phyloP scores from a whole-genome alignment of 495 filamentous ascomycete species.

The Podospora appendiculata region DNA sequence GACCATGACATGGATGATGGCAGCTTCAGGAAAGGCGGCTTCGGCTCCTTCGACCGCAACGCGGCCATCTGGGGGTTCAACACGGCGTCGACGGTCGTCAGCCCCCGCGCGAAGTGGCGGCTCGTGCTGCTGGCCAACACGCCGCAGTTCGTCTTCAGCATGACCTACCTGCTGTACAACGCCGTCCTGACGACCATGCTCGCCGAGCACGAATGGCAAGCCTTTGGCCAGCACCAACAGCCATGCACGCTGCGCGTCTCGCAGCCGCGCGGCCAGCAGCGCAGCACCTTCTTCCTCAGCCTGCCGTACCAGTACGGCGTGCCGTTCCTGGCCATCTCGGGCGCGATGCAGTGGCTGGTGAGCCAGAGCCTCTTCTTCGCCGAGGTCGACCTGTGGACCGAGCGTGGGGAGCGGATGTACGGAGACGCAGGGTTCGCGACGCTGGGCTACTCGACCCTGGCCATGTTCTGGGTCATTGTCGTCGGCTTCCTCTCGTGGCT shows the following conservation, averaged over 20 bases:
- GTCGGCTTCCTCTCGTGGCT: background rate
- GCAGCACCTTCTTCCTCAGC: constrained; percentile 37
- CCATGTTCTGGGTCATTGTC: background rate
- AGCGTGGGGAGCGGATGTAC: background rate
- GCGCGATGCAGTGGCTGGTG: constrained; percentile 31
- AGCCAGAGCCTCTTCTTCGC: constrained; percentile 32
- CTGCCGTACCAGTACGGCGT: constrained; percentile 37
- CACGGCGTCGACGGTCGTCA: too few species aligned
- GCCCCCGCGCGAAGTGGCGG: too few species aligned
- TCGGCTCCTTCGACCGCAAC: too few species aligned
- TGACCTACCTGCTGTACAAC: constrained; percentile 34
- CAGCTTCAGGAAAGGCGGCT: too few species aligned
- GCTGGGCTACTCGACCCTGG: background rate
- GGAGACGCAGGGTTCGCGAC: background rate
- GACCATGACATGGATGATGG: too few species aligned
- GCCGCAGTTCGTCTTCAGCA: constrained; percentile 33
- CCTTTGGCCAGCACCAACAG: background rate
- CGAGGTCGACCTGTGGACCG: constrained; percentile 2
- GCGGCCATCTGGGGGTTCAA: too few species aligned
- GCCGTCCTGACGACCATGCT: constrained; percentile 28
- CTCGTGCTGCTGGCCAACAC: constrained; percentile 28
- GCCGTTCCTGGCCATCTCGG: constrained; percentile 22
- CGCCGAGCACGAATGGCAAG: constrained; percentile 20
- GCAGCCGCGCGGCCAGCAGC: constrained; percentile 26
- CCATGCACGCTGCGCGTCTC: background rate